Evolutionary conservation across 177 flowering plant genomes (phyloP), one percentile per base, ranked within the genome.

Genomic region (Vitis hybrid): DNA sequence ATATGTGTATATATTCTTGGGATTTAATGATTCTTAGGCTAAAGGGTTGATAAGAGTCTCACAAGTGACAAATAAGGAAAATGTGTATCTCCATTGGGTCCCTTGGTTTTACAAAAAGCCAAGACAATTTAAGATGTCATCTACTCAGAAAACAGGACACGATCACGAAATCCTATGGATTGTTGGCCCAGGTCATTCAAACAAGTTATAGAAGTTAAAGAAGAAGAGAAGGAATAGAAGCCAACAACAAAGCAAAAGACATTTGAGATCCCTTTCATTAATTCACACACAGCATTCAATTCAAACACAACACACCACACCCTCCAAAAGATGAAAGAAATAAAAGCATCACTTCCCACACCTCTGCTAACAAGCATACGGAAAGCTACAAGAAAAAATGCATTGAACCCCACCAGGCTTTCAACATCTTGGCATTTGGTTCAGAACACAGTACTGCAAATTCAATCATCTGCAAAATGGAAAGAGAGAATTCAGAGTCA

Each of bases 181-280:
- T 48, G 48, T 39, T 39, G 19, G 26, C 29, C 66, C 12, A 29
- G 2, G 12, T 15, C 55, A 65, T 65, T 65, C 67, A 65, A 65
- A 65, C 67, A 64, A 50, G 67, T 65, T 51, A 22, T 50, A 26
- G 51, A 22, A 64, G 54, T 64, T 29, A 63, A n/a, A 15, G 31
- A 64, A 14, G 31, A 3, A 63, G 20, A 63, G 9, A 48, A 22
- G 1, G 15, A 7, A 64, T 5, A 5, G 5, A 14, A 54, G 57
- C 31, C 31, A 29, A 29, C 31, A 29, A 29, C 31, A 54, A 54
- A 54, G 57, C 57, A 54, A 54, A 54, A 16, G 48, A 39, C 48
- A 54, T 16, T 0, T 54, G 57, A 11, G 10, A 50, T 64, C 55
- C 29, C 20, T 18, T 16, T 39, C 48, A 39, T 39, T 39, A 65